Percentiles rank a stretch among this genome's conserved stretches.
Conservation (phyloP, 2,329 filamentous ascomycete species). For the Trichocomaceae sp. region DNA sequence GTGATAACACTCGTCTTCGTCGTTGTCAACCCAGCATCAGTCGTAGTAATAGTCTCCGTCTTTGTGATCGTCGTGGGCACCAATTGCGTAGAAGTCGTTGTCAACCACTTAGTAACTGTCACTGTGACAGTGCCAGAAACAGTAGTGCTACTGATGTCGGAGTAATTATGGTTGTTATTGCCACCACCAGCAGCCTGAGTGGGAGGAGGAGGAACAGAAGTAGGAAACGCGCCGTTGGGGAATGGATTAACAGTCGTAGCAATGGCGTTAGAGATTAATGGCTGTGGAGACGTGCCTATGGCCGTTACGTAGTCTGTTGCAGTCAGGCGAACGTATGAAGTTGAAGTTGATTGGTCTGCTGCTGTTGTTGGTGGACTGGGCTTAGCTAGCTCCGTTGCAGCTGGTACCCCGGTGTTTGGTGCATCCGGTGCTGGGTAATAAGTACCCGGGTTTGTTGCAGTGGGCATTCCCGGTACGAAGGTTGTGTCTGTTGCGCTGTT, state of each 20-base stretch:
- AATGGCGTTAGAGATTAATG: background rate
- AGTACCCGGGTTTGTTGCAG: background rate
- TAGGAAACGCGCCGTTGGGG: too few species aligned
- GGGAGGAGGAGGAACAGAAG: too few species aligned
- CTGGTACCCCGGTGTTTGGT: background rate
- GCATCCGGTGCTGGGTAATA: background rate
- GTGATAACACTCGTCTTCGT: background rate
- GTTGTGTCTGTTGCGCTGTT: constrained; percentile 6
- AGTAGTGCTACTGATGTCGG: background rate
- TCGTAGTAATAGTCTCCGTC: background rate
- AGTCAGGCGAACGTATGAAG: background rate
- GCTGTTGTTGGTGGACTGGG: background rate
- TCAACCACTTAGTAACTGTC: constrained; percentile 12
- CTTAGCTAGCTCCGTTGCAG: background rate
- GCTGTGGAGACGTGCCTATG: background rate
- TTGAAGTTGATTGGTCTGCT: background rate
- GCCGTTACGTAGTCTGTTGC: background rate
- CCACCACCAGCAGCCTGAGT: background rate
- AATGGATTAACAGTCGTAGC: background rate
- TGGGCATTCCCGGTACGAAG: background rate
- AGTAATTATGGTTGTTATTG: background rate
- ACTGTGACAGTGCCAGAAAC: constrained; percentile 14
- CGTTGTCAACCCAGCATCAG: background rate
- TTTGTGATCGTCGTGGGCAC: background rate
- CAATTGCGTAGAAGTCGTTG: background rate